These are phyloP conservation scores for Penicillium sp. DNA, from an alignment of 2,329 filamentous ascomycete genomes.

Conservation along the genomic window DNA sequence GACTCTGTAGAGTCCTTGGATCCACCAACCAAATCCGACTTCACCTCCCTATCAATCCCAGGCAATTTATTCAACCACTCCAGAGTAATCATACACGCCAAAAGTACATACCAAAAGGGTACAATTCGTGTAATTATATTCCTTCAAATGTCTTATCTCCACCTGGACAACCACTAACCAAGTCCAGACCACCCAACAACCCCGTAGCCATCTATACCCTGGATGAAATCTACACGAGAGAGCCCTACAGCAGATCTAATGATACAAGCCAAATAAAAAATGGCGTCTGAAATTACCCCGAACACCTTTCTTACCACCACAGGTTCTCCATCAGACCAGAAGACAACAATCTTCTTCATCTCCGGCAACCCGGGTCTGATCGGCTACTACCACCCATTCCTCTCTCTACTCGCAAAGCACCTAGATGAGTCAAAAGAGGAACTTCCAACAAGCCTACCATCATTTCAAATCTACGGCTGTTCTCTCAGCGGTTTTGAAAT, in stretches of 20 bases:
- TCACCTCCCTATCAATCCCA: constrained; percentile 1
- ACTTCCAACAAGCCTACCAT: background rate
- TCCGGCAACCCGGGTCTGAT: constrained; percentile 54
- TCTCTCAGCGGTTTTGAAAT: constrained; percentile 40
- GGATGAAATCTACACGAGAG: background rate
- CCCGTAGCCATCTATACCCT: background rate
- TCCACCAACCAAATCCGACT: constrained; percentile 10
- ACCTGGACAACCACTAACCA: background rate
- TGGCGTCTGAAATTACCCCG: constrained; percentile 29
- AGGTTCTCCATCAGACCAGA: constrained; percentile 13
- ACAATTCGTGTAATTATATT: background rate
- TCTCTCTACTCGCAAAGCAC: constrained; percentile 38
- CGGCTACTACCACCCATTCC: constrained; percentile 49
- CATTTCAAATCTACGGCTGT: constrained; percentile 35
- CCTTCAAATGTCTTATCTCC: background rate
- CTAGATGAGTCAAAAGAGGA: constrained; percentile 7
- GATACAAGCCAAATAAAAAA: constrained; percentile 5
- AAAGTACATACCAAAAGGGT: background rate
- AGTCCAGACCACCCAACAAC: background rate
- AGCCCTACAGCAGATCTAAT: background rate
- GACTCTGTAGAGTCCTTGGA: constrained; percentile 5
- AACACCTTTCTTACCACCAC: constrained; percentile 34
- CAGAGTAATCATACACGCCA: background rate
- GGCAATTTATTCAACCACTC: background rate
- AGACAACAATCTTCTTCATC: constrained; percentile 46